These are phyloP conservation scores for Stramenopiles sp. DNA, from an alignment of 352 stramenopile species.

Conservation along the genomic window DNA sequence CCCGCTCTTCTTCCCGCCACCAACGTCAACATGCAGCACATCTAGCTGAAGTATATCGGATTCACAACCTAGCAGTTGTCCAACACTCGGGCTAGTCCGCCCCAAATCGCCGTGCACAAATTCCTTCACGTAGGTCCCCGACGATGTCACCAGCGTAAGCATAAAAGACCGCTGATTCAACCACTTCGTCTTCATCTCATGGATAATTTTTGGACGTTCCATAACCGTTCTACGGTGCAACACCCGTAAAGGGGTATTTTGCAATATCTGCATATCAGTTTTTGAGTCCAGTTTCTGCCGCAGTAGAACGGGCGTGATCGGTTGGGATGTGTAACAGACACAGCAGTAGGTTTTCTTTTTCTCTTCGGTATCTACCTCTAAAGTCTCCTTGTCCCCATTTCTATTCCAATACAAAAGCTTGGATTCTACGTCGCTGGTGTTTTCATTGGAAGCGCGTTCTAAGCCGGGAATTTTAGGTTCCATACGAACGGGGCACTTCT, in stretches of 20 bases:
- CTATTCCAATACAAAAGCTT: neutral
- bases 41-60: slow-evolving; percentile 94
- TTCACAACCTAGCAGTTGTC: slow-evolving; percentile 57
- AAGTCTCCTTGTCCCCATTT: neutral
- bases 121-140: slow-evolving; percentile 96
- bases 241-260: slow-evolving; percentile 90
- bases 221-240: slow-evolving; percentile 85
- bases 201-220: slow-evolving; percentile 62
- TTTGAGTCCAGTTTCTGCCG: slow-evolving; percentile 49
- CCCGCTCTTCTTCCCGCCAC: too few relatives aligned
- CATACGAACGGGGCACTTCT: slow-evolving; percentile 9
- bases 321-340: neutral
- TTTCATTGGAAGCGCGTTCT: neutral
- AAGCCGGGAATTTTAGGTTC: neutral
- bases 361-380: slow-evolving; percentile 6
- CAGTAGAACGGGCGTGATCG: neutral
- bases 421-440: neutral
- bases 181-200: slow-evolving; percentile 32
- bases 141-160: slow-evolving; percentile 74
- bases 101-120: slow-evolving; percentile 96
- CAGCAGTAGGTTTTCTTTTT: slow-evolving; percentile 11
- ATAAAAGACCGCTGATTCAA: slow-evolving; percentile 92
- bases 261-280: slow-evolving; percentile 61
- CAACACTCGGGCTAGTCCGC: slow-evolving; percentile 82
- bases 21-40: slow-evolving; percentile 60